These are phyloP conservation scores for Neurospora sp. DNA, from an alignment of 495 filamentous ascomycete species.

Conservation along the genomic window DNA sequence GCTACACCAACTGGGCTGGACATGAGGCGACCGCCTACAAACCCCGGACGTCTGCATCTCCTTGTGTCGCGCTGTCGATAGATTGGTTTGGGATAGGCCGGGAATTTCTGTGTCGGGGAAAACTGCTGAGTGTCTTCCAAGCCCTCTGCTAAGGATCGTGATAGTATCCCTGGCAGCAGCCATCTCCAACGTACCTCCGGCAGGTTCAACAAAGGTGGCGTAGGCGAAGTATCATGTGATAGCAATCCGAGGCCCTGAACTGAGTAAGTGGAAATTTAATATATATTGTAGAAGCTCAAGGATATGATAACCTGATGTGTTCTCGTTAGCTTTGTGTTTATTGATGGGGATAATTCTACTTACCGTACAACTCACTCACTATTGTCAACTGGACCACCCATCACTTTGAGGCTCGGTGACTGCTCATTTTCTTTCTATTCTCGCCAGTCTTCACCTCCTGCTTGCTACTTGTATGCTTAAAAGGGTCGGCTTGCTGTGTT, in stretches of 20 bases:
- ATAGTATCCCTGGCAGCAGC: neutral
- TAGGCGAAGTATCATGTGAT: neutral
- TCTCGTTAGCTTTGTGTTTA: neutral
- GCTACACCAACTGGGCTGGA: neutral
- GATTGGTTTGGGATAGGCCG: neutral
- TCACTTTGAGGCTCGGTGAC: neutral
- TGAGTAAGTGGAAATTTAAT: too few species aligned
- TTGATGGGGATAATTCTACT: neutral
- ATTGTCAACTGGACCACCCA: neutral
- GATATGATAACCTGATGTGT: neutral
- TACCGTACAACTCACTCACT: neutral
- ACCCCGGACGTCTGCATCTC: neutral
- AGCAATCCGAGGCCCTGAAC: too few species aligned
- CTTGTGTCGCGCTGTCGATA: neutral
- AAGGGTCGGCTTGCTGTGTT: neutral
- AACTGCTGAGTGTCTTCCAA: neutral
- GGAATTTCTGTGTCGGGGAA: neutral
- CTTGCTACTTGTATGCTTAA: neutral
- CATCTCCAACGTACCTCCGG: neutral
- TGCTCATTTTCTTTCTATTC: neutral
- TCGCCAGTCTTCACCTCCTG: neutral
- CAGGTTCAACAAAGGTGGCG: neutral
- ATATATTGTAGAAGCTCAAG: too few species aligned
- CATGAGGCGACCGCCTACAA: neutral
- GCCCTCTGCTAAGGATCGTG: neutral